Conservation (phyloP, 768 basidiomycete species). For the Naganishia friedmannii region DNA sequence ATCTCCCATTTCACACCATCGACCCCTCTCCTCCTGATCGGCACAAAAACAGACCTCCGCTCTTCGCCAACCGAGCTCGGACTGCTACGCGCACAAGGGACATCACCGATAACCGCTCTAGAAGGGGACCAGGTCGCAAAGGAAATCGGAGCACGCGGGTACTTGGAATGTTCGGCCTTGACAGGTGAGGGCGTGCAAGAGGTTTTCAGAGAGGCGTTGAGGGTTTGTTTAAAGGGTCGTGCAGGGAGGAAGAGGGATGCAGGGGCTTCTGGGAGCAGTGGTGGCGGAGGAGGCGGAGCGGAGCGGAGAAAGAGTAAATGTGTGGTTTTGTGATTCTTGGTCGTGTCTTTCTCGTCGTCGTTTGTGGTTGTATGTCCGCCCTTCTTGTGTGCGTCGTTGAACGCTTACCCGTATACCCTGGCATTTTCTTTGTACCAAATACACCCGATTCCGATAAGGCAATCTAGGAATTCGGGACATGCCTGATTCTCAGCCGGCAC, state of each 20-base stretch:
- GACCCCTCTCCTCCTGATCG: conserved; percentile 93
- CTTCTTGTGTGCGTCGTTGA: not conserved
- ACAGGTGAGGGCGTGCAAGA: conserved; percentile 95
- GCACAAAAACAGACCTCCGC: conserved; percentile 93
- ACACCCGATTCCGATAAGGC: not conserved
- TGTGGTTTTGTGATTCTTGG: not conserved
- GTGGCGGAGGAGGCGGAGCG: not conserved
- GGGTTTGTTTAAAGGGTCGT: conserved; percentile 55
- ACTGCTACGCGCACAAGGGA: conserved; percentile 21
- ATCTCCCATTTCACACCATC: conserved; percentile 96
- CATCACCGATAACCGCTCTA: conserved; percentile 26
- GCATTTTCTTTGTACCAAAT: not conserved
- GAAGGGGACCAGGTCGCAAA: conserved; percentile 91
- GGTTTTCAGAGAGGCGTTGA: conserved; percentile 97
- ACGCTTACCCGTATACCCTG: not conserved
- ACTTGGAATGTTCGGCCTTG: conserved; percentile 95
- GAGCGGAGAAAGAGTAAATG: conserved; percentile 8
- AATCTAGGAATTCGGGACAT: no score
- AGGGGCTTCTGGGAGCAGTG: not conserved
- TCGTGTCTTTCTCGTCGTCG: no score
- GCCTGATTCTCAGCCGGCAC: no score
- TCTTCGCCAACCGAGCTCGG: not conserved
- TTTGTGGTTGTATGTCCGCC: not conserved
- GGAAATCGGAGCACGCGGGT: conserved; percentile 95
- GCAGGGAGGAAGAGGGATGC: not conserved